Conservation (phyloP, 176 grass and related monocot genomes). For the Calamus simplicifolius region DNA sequence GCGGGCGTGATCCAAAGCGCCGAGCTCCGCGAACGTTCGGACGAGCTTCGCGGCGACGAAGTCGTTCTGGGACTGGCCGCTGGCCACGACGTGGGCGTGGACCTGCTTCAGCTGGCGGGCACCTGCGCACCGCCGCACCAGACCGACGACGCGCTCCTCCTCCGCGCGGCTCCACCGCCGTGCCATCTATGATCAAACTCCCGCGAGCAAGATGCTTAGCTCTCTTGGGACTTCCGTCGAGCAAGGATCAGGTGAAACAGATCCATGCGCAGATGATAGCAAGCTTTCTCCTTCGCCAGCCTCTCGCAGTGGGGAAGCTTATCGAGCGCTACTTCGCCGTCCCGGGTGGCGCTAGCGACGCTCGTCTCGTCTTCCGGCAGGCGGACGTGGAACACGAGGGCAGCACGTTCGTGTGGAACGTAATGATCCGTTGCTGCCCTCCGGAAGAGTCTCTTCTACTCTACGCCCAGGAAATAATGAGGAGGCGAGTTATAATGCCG, state of each 20-base stretch:
- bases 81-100: conserved; percentile 26
- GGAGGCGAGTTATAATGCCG: background rate
- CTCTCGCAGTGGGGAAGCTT: too few species aligned
- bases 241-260: background rate
- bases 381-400: too few species aligned
- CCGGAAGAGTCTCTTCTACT: too few species aligned
- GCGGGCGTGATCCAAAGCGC: conserved; percentile 17
- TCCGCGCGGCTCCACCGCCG: conserved; percentile 9
- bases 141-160: conserved; percentile 29
- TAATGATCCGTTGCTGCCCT: too few species aligned
- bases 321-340: too few species aligned
- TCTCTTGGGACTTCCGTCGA: background rate
- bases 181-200: background rate
- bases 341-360: too few species aligned
- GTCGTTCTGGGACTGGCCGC: conserved; percentile 23
- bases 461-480: too few species aligned
- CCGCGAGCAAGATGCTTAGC: background rate
- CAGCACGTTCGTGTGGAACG: too few species aligned
- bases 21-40: conserved; percentile 26
- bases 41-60: conserved; percentile 39
- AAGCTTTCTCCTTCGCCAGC: background rate
- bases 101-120: conserved; percentile 24
- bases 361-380: too few species aligned
- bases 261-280: background rate
- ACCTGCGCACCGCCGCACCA: conserved; percentile 16